phyloP scores from a whole-genome alignment of 306 rosid species.

The Sophora flavescens region DNA sequence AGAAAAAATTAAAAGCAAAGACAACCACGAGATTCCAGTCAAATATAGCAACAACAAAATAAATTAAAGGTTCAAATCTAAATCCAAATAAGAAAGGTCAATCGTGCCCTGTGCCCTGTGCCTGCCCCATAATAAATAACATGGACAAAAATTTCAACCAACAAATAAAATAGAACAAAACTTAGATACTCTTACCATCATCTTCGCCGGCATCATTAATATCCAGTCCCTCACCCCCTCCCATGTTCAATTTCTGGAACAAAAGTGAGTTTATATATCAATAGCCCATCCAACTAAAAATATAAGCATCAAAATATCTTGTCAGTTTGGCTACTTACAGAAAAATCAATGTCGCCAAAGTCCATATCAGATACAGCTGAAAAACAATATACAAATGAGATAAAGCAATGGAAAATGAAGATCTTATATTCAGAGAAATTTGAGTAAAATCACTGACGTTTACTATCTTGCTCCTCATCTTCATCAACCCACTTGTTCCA shows the following conservation, averaged over 20 bases:
- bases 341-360: slow-evolving; percentile 56
- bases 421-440: slow-evolving; percentile 18
- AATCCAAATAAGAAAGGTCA: background rate
- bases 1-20: background rate
- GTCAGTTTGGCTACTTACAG: slow-evolving; percentile 50
- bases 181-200: slow-evolving; percentile 38
- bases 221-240: slow-evolving; percentile 46
- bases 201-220: slow-evolving; percentile 30
- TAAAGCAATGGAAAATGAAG: background rate
- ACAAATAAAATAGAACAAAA: background rate
- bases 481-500: slow-evolving; percentile 80
- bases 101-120: background rate
- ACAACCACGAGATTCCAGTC: background rate
- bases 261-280: background rate
- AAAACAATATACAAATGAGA: slow-evolving; percentile 22
- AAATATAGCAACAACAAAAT: background rate
- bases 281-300: background rate
- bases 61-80: background rate
- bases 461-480: slow-evolving; percentile 59
- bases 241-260: slow-evolving; percentile 50
- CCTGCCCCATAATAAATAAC: background rate
- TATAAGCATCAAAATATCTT: background rate
- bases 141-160: background rate
- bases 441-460: slow-evolving; percentile 32
- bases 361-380: slow-evolving; percentile 57